These are phyloP conservation scores for Paramecium octaurelia DNA, from an alignment of 73 alveolate genomes.

Conservation along the genomic window DNA sequence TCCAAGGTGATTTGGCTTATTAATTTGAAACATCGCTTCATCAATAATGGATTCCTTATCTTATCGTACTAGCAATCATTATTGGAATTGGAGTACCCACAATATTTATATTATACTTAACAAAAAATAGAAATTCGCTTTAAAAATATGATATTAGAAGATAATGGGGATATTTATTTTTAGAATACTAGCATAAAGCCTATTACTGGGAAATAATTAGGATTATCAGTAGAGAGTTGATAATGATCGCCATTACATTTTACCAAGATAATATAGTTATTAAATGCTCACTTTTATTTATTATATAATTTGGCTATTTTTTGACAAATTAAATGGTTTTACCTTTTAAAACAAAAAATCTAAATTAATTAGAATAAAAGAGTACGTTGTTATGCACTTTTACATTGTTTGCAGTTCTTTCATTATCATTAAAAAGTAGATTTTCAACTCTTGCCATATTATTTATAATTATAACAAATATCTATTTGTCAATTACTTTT, in stretches of 20 bases:
- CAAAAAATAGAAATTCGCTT: not conserved
- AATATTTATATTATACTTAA: not conserved
- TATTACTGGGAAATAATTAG: conserved; percentile 7
- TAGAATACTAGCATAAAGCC: not conserved
- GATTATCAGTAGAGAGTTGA: not conserved
- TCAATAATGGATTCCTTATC: not conserved
- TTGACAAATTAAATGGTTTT: not conserved
- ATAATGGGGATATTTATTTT: not conserved
- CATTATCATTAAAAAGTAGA: not conserved
- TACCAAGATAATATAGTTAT: not conserved
- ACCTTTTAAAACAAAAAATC: not conserved
- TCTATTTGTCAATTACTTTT: not conserved
- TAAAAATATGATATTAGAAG: not conserved
- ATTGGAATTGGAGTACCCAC: not conserved
- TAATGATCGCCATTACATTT: not conserved
- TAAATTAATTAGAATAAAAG: not conserved
- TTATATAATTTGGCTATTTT: not conserved
- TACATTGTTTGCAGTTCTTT: not conserved
- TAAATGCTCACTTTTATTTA: not conserved
- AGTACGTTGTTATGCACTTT: not conserved
- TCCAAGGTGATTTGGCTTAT: not conserved
- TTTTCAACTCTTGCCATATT: not conserved
- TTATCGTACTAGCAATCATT: not conserved
- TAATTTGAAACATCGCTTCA: not conserved
- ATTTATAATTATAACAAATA: not conserved